These are phyloP conservation scores for Neofusicoccum cordaticola DNA, from an alignment of 2,329 filamentous ascomycete species.

Conservation along the genomic window DNA sequence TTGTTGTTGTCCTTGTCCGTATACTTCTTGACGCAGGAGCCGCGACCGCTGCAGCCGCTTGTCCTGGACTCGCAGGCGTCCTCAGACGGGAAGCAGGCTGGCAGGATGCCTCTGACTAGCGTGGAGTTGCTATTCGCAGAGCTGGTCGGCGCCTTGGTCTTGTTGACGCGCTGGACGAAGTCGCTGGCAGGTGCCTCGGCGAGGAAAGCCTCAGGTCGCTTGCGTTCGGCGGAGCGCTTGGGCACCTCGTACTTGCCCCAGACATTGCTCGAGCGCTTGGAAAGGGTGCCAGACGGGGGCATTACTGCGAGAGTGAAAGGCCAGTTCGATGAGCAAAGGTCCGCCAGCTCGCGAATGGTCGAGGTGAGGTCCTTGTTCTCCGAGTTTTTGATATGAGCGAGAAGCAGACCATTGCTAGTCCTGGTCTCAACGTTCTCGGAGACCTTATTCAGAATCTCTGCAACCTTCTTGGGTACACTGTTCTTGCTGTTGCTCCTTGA, in stretches of 20 bases:
- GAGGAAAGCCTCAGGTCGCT: constrained; percentile 7
- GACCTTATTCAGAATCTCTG: background rate
- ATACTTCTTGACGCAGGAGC: constrained; percentile 69
- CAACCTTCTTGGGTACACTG: background rate
- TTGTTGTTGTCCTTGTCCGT: constrained; percentile 43
- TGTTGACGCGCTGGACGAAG: constrained; percentile 20
- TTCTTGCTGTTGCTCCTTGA: background rate
- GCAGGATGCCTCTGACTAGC: constrained; percentile 52
- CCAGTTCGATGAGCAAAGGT: constrained; percentile 16
- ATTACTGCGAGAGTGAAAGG: constrained; percentile 38
- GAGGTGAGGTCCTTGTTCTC: constrained; percentile 6
- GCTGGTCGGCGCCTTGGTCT: constrained; percentile 26
- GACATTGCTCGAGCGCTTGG: constrained; percentile 32
- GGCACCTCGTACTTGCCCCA: constrained; percentile 33
- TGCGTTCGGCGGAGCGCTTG: constrained; percentile 12
- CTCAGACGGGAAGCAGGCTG: constrained; percentile 71
- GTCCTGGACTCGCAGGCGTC: constrained; percentile 69
- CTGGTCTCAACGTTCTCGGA: constrained; percentile 7
- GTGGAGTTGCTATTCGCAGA: constrained; percentile 22
- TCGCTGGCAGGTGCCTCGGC: constrained; percentile 5
- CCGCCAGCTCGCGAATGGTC: constrained; percentile 6
- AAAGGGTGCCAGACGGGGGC: constrained; percentile 28
- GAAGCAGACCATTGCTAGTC: constrained; percentile 1
- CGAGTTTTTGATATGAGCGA: constrained; percentile 12
- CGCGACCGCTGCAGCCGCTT: constrained; percentile 78